Percentiles rank a stretch among this genome's conserved stretches.
These are phyloP conservation scores for Oryza brachyantha DNA, from an alignment of 176 grass and related monocot genomes.

Conservation along the genomic window DNA sequence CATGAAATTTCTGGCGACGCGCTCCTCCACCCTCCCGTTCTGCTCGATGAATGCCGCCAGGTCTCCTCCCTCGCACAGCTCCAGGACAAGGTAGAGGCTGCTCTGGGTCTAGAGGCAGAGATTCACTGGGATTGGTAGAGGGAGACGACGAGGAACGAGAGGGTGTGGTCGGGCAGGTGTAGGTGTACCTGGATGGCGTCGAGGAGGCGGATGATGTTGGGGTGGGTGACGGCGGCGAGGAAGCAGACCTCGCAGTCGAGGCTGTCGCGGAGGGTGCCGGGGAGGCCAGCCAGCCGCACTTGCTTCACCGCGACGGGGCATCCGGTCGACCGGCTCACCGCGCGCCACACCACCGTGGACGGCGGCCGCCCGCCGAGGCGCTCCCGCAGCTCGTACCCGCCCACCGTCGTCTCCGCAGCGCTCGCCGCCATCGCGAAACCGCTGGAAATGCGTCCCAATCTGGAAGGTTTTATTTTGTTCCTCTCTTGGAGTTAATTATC, in stretches of 20 bases:
- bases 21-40: slow-evolving; percentile 37
- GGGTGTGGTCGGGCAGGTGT: not conserved
- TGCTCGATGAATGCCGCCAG: slow-evolving; percentile 39
- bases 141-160: no score
- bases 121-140: not conserved
- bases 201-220: slow-evolving; percentile 61
- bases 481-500: no score
- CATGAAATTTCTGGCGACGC: slow-evolving; percentile 49
- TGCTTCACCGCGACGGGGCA: slow-evolving; percentile 53
- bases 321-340: slow-evolving; percentile 17
- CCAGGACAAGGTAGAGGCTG: slow-evolving; percentile 47
- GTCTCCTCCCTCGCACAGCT: slow-evolving; percentile 47
- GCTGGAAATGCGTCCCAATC: not conserved
- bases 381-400: slow-evolving; percentile 44
- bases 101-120: slow-evolving; percentile 32
- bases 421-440: slow-evolving; percentile 9
- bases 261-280: slow-evolving; percentile 42
- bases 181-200: slow-evolving; percentile 42
- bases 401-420: not conserved
- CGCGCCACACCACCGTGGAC: slow-evolving; percentile 37
- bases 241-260: slow-evolving; percentile 62
- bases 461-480: no score
- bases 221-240: slow-evolving; percentile 52
- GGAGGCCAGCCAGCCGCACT: slow-evolving; percentile 46
- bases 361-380: slow-evolving; percentile 30